Evolutionary conservation across 176 grass and related monocot genomes (phyloP), one percentile per base, ranked within the genome.

Genomic region (Raddia distichophylla): DNA sequence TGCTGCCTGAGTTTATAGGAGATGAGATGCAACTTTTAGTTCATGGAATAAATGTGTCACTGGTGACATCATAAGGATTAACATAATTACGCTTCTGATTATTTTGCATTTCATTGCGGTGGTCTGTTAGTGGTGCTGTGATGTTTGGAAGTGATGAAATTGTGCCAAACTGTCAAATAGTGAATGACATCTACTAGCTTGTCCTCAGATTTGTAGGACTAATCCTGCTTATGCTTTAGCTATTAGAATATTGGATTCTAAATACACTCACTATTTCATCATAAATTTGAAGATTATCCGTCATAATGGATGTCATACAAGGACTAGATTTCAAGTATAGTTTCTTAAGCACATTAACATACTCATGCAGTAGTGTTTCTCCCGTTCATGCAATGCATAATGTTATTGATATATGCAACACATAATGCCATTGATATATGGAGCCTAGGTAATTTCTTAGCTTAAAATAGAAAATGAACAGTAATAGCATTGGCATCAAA

Each of bases 111-210:
- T 58, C 44, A 10, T 34, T 54, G 13, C 69, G 64, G 53, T 7
- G 4, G 16, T 69, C 55, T 47, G 13, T 11, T 77, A 40, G 37
- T 40, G 37, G 37, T 40, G 37, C 37, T 40, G 51, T 53, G 51
- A 13, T 53, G 48, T 15, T 54, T 18, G 18, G 48, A 71, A 72
- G 67, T 9, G 20, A 72, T 79, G 67, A 14, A 15, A 50, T 20
- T 54, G 10, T 85, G 74, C 60, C 33, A 71, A 53, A 60, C 7
- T 85, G 13, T 63, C 43, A 77, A 77, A 22, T 22, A 32, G 33
- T 63, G 34, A 9, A 65, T 74, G 37, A 10, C 33, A 55, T 27
- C 50, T 60, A 51, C 43, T 20, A 49, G 8, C 76, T 65, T 35
- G 62, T 60, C n/a, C 7, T 61, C 65, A 11, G 8, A 17, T 52